Base-by-base conservation (phyloP, 257 asterid species). In the Paulownia fortunei region DNA sequence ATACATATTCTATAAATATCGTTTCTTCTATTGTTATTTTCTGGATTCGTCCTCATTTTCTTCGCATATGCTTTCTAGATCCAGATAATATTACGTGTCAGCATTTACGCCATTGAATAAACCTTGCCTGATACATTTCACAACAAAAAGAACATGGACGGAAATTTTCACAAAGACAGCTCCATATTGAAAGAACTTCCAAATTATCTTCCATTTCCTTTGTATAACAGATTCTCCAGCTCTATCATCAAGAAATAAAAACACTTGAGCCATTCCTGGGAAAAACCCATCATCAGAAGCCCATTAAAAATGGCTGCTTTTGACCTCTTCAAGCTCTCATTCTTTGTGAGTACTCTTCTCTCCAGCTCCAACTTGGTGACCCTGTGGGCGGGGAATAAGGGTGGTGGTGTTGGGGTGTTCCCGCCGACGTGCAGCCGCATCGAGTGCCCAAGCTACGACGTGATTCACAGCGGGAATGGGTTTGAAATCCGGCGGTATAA, bases 371-470 rank as follows among this genome's bases (percentile, higher is more conserved):
- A 79, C 37, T 64, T 21, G 18, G 64, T 34, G 59, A 64, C 46
- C 72, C 72, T 37, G 8, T 67, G 41, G 72, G 65, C 79, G 32
- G 79, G 30, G 23, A 80, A 79, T 19, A 21, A 24, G 32, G 70
- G 63, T 24, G 55, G 55, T 18, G 66, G 66, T n/a, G 78, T 85
- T 3, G 83, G 58, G 24, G 76, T 82, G 2, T 88, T 81, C 42
- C 99, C 99, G 23, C 94, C 98, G 46, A 55, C 91, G 0, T 95
- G 99, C 74, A 74, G 73, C 74, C 86, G 97, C 5, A 95, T 95
- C 62, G 99, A 95, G 78, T 95, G 99, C 79, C 98, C 99, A 0
- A 85, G 47, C 59, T 93, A 87, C 90, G 96, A 91, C 80, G 86
- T 91, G 11, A 61, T 91, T 71, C 82, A 88, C 37, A n/a, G 85